Percentiles rank a stretch among this genome's conserved stretches.
Conservation (phyloP, 148 eudicot species). For the Selenicereus undatus region DNA sequence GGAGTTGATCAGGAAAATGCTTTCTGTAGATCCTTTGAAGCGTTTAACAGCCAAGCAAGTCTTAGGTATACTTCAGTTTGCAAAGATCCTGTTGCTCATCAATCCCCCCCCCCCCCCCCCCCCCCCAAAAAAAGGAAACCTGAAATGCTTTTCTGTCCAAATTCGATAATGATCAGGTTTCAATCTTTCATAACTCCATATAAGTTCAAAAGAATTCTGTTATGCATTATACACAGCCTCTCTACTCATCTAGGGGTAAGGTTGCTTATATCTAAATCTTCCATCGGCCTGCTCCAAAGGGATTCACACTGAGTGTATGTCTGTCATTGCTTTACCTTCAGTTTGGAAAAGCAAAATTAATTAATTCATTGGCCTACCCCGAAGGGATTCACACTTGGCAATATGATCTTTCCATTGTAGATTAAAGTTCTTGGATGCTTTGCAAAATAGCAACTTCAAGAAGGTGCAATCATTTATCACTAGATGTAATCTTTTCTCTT, state of each 20-base stretch:
- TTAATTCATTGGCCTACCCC: too few relatives aligned
- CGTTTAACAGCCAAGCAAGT: conserved; percentile 76
- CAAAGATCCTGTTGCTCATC: neutral
- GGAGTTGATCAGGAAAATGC: conserved; percentile 72
- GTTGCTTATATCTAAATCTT: too few relatives aligned
- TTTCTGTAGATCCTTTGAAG: conserved; percentile 56
- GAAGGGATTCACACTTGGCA: neutral
- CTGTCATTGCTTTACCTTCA: too few relatives aligned
- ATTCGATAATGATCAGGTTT: too few relatives aligned
- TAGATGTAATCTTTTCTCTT: conserved; percentile 7
- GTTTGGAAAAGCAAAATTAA: too few relatives aligned
- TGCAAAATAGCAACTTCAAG: neutral
- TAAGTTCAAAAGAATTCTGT: neutral
- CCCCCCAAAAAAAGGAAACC: too few relatives aligned
- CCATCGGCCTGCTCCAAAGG: too few relatives aligned
- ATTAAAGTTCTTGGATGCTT: neutral
- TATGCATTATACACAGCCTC: neutral
- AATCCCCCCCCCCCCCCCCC: neutral
- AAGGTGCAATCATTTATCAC: neutral
- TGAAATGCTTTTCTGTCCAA: too few relatives aligned
- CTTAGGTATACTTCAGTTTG: conserved; percentile 43
- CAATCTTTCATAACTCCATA: too few relatives aligned
- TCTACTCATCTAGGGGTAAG: too few relatives aligned
- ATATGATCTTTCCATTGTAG: neutral
- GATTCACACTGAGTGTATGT: too few relatives aligned